Base-by-base conservation (phyloP, 2,329 filamentous ascomycete species). In the Myriosclerotinia curreyana region DNA sequence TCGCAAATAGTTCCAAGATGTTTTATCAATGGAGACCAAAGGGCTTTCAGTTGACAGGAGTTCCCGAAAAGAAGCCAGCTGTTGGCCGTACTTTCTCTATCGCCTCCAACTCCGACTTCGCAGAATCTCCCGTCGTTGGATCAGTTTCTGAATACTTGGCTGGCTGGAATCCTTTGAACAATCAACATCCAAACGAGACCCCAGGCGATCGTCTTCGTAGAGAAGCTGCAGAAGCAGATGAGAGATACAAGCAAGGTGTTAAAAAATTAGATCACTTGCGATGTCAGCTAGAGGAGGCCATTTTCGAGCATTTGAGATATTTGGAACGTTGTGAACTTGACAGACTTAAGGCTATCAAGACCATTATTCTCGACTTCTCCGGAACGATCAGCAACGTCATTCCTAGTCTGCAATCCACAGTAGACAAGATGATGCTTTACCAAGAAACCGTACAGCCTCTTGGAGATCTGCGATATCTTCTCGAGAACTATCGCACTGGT, bases 361-460 rank as follows among this genome's bases (percentile, higher is more conserved):
- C 94, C 31, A 96, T 99, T 60, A 89, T 99, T 67, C 84, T 99
- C 51, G 96, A 99, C 78, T 98, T 99, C 77, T 97, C 94, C 5
- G 95, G 95, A 53, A 92, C 94, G 46, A 91, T 99, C 76, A 94
- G 94, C 81, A 99, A 99, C 73, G 94, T 97, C 72, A 98, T 99
- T 68, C 96, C 95, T 22, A 96, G 91, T 73, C 80, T 99, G 67
- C 95, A 98, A 77, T 94, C 94, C 65, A 92, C 93, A 0, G 92
- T 99, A 31, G 95, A 99, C 79, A 92, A 96, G 75, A 97, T 99
- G 93, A 92, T 99, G 87, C 83, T 99, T 54, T 99, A 96, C 79
- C 95, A 99, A 76, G 95, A 99, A 80, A 98, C 95, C 0, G 91
- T 99, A n/a, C 95, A 98, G 76, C 95, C 95, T 7, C 76, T 87